These are phyloP conservation scores for Anisodus acutangulus DNA, from an alignment of 257 asterid genomes.

Conservation along the genomic window DNA sequence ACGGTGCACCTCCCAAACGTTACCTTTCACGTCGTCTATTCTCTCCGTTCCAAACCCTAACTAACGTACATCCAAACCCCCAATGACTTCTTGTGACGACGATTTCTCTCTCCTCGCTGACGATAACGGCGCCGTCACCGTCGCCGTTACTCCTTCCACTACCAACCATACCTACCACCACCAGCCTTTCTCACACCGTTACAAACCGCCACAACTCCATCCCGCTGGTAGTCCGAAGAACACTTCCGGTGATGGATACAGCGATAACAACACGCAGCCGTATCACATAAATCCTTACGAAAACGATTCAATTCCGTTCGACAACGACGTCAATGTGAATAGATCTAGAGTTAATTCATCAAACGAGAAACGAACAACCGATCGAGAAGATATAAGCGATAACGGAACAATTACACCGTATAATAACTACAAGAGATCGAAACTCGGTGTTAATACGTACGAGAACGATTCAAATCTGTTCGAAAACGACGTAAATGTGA, in stretches of 20 bases:
- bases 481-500: too few species aligned
- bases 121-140: conserved; percentile 41
- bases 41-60: conserved; percentile 58
- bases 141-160: too few species aligned
- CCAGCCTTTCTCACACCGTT: conserved; percentile 45
- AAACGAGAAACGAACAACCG: conserved; percentile 39
- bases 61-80: conserved; percentile 39
- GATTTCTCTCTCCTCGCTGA: conserved; percentile 85
- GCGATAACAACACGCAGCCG: conserved; percentile 47
- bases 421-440: too few species aligned
- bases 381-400: conserved; percentile 49
- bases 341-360: conserved; percentile 32
- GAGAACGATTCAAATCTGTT: too few species aligned
- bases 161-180: conserved; percentile 59
- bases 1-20: conserved; percentile 56
- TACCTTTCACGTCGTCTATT: conserved; percentile 42
- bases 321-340: conserved; percentile 57
- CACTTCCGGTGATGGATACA: conserved; percentile 37
- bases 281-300: conserved; percentile 60
- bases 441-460: too few species aligned
- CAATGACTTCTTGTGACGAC: conserved; percentile 90
- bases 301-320: conserved; percentile 65
- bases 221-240: conserved; percentile 16
- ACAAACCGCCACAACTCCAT: conserved; percentile 27
- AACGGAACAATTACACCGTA: too few species aligned